phyloP scores from a whole-genome alignment of 306 rosid genomes.

The Citrullus colocynthis region DNA sequence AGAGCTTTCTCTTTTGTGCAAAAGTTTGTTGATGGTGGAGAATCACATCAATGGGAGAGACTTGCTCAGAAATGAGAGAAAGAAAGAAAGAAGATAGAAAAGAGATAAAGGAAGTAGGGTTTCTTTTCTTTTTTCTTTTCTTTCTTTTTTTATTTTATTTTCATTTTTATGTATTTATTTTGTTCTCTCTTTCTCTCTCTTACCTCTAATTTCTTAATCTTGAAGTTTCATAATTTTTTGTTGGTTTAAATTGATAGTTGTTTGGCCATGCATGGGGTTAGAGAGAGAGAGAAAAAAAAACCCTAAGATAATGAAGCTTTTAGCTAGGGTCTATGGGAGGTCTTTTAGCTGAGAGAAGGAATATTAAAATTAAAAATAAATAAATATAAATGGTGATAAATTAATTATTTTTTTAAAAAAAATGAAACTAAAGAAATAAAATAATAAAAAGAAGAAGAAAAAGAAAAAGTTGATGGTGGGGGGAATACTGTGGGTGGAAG shows the following conservation, averaged over 20 bases:
- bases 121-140: slow-evolving; percentile 24
- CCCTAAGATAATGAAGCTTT: slow-evolving; percentile 20
- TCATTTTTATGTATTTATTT: background rate
- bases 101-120: slow-evolving; percentile 13
- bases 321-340: background rate
- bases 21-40: slow-evolving; percentile 51
- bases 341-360: slow-evolving; percentile 4
- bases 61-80: slow-evolving; percentile 28
- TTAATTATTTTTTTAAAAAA: slow-evolving; percentile 5
- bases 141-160: slow-evolving; percentile 1
- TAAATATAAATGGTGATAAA: slow-evolving; percentile 12
- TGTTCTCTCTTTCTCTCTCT: background rate
- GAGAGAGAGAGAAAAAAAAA: slow-evolving; percentile 13
- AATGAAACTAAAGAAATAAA: background rate
- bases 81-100: slow-evolving; percentile 24
- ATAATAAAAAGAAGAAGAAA: slow-evolving; percentile 28
- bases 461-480: slow-evolving; percentile 30
- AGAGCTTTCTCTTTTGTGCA: slow-evolving; percentile 43
- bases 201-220: slow-evolving; percentile 26
- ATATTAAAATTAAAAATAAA: slow-evolving; percentile 5
- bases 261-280: slow-evolving; percentile 23
- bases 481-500: slow-evolving; percentile 62
- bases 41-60: slow-evolving; percentile 61
- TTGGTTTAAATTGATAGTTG: slow-evolving; percentile 14
- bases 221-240: slow-evolving; percentile 23